Evolutionary conservation across 768 basidiomycete genomes (phyloP), one percentile per base, ranked within the genome.

Genomic region (Lanmaoa pseudosensibilis): DNA sequence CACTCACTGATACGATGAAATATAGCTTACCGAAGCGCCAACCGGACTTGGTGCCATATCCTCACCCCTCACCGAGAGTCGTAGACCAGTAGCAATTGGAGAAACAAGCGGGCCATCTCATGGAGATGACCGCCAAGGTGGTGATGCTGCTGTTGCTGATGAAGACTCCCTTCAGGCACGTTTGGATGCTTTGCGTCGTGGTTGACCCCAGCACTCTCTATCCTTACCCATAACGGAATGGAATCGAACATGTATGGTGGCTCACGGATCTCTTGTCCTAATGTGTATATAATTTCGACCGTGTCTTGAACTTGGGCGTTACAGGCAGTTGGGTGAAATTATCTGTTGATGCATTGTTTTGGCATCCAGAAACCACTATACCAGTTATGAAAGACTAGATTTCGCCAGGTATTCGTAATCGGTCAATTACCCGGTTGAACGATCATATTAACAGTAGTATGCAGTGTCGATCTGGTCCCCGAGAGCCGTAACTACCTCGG

Each of bases 91-190:
- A 10, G 94, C 94, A 4, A 72, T 98, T 23, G 96, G 93, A 15
- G 92, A 91, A 57, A 70, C 80, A 32, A 47, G 53, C 9, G 64
- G 63, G 5, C 65, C 49, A 57, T 54, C 75, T 15, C 73, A 76
- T 19, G 71, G 70, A 40, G 74, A 73, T 25, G 77, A 76, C 19
- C 75, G 73, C 25, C 70, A 62, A 40, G 72, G 72, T 5, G 74
- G 72, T 19, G 77, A 76, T 18, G 78, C 70, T 34, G 77, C 74
- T 36, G 67, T 76, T 60, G 80, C 86, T 1, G 96, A 95, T 62
- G 91, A 98, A 73, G 95, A 97, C 70, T 92, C 90, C 38, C 79
- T 99, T 51, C 97, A 98, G 74, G 93, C 94, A 18, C 80, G 97
- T 58, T 72, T 99, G 61, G 94, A 98, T 74, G 92, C 94, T 36